Conservation (phyloP, 345 rosid genomes). For the Toxicodendron radicans region DNA sequence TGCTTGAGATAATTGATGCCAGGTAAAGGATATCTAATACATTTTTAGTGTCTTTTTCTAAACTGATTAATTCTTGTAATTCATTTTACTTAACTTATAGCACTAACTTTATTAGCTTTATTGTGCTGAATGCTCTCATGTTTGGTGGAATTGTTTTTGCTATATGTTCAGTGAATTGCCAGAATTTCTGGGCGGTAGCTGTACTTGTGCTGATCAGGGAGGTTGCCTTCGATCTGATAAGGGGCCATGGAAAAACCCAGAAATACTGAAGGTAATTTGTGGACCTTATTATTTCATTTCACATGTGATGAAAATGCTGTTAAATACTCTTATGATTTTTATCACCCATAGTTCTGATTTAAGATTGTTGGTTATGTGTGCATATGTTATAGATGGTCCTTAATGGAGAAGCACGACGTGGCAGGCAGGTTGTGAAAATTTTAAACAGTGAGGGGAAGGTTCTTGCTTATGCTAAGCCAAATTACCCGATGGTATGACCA, state of each 20-base stretch:
- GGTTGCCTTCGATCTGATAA: constrained; percentile 97
- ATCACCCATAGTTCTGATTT: not conserved
- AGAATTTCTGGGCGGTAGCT: constrained; percentile 82
- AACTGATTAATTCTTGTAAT: not conserved
- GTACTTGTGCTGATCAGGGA: constrained; percentile 83
- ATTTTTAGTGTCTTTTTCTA: not conserved
- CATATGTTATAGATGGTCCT: constrained; percentile 69
- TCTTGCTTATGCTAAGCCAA: constrained; percentile 90
- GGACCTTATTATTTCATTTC: constrained; percentile 9
- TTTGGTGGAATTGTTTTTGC: constrained; percentile 1
- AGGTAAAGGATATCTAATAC: constrained; percentile 41
- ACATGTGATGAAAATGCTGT: constrained; percentile 9
- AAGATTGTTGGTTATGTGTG: constrained; percentile 12
- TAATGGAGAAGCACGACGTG: constrained; percentile 69
- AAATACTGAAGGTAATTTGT: constrained; percentile 61
- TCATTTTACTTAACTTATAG: not conserved
- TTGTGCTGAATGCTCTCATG: not conserved
- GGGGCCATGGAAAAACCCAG: constrained; percentile 98
- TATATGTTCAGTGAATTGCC: constrained; percentile 78
- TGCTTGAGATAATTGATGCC: constrained; percentile 89
- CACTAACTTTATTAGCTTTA: not conserved
- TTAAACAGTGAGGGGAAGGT: constrained; percentile 86
- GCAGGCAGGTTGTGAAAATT: constrained; percentile 92
- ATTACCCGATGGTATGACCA: constrained; percentile 60
- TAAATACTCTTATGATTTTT: constrained; percentile 7